Percentiles rank a stretch among this genome's conserved stretches.
Evolutionary conservation across 805 yeast species (phyloP).

Genomic region (Spathaspora boniae): DNA sequence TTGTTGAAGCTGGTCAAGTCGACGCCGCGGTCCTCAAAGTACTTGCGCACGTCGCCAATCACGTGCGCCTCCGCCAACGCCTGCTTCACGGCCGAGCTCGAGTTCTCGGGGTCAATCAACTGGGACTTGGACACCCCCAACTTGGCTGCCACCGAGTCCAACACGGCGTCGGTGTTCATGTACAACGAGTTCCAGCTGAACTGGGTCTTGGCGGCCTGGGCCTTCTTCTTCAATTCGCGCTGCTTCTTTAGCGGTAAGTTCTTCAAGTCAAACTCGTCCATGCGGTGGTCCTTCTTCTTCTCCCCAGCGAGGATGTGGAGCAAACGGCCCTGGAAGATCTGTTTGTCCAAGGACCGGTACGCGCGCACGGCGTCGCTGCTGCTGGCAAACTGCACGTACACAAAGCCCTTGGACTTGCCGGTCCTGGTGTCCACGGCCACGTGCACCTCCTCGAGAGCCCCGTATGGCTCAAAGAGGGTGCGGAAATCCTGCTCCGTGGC

Average conservation of each 20-base stretch:
- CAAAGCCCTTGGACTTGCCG: conserved; percentile 89
- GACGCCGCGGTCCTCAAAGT: conserved; percentile 81
- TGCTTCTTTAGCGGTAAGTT: conserved; percentile 93
- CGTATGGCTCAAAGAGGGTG: conserved; percentile 61
- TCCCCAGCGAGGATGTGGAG: conserved; percentile 87
- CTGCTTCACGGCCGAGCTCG: conserved; percentile 90
- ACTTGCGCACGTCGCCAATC: conserved; percentile 83
- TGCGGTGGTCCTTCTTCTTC: conserved; percentile 71
- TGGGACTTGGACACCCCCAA: conserved; percentile 82
- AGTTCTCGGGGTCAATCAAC: conserved; percentile 80
- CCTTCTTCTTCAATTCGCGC: conserved; percentile 75
- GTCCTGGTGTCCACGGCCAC: conserved; percentile 88
- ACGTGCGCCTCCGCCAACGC: conserved; percentile 97
- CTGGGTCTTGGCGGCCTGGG: conserved; percentile 78
- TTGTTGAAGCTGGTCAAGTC: conserved; percentile 70
- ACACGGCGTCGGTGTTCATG: conserved; percentile 87
- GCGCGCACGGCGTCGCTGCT: conserved; percentile 76
- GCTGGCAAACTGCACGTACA: conserved; percentile 70
- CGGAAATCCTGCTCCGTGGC: conserved; percentile 78
- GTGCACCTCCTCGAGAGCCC: conserved; percentile 83
- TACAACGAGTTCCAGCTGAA: conserved; percentile 95
- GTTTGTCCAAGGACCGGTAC: conserved; percentile 70
- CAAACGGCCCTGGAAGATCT: conserved; percentile 90
- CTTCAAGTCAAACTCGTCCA: conserved; percentile 88
- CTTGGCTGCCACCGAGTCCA: conserved; percentile 82